phyloP scores from a whole-genome alignment of 331 rosid species.

The Erythrophleum ivorense region DNA sequence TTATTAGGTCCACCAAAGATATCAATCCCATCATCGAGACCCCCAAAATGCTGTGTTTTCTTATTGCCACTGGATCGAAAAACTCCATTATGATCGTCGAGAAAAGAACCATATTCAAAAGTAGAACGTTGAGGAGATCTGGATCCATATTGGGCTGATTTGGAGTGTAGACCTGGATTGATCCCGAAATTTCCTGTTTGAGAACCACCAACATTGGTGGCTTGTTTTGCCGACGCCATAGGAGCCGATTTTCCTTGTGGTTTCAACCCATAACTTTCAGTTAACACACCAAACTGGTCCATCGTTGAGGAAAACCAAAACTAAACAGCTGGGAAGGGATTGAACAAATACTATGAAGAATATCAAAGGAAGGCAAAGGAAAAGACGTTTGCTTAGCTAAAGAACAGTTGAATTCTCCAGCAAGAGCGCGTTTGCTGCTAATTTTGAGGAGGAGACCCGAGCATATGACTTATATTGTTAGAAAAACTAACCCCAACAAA shows the following conservation, averaged over 20 bases:
- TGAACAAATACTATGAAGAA: background rate
- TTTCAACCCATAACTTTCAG: slow-evolving; percentile 77
- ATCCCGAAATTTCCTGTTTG: slow-evolving; percentile 22
- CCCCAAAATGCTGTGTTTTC: slow-evolving; percentile 43
- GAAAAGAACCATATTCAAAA: slow-evolving; percentile 46
- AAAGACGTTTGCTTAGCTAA: background rate
- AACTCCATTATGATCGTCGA: slow-evolving; percentile 38
- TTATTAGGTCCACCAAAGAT: slow-evolving; percentile 50
- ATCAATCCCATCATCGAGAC: slow-evolving; percentile 51
- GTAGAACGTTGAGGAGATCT: slow-evolving; percentile 44
- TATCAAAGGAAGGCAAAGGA: background rate
- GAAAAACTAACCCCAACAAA: background rate
- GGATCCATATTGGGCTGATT: slow-evolving; percentile 51
- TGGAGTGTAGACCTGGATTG: slow-evolving; percentile 43
- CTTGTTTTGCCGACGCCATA: slow-evolving; percentile 70
- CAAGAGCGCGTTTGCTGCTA: background rate
- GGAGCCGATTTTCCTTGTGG: slow-evolving; percentile 93
- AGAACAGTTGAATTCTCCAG: slow-evolving; percentile 4
- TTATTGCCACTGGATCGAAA: slow-evolving; percentile 24
- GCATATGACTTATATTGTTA: no score
- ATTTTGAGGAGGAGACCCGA: background rate
- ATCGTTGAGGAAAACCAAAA: slow-evolving; percentile 32
- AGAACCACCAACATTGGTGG: slow-evolving; percentile 28
- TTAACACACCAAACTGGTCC: slow-evolving; percentile 93
- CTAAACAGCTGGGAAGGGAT: background rate